These are phyloP conservation scores for Solioccasus polychromus DNA, from an alignment of 768 basidiomycete genomes.

Conservation along the genomic window DNA sequence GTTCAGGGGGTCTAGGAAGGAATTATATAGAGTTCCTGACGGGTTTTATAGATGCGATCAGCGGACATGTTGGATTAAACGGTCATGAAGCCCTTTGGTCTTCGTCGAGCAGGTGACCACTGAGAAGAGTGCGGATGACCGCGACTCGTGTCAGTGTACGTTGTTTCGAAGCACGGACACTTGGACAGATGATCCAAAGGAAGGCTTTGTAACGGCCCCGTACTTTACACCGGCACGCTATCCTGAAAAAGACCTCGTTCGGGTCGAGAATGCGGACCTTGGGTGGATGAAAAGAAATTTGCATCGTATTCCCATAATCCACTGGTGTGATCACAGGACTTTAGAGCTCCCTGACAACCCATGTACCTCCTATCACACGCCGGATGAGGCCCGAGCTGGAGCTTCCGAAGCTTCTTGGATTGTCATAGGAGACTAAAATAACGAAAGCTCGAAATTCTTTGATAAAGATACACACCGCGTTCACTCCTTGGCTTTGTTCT, in stretches of 20 bases:
- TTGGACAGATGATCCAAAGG: background rate
- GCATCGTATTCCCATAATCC: too few species aligned
- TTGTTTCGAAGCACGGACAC: slow-evolving; percentile 3
- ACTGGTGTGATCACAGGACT: background rate
- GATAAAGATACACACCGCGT: background rate
- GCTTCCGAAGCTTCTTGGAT: too few species aligned
- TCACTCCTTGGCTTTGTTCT: background rate
- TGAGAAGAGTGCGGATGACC: background rate
- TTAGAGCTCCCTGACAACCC: background rate
- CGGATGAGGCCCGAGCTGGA: too few species aligned
- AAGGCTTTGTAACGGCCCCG: background rate
- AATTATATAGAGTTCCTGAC: background rate
- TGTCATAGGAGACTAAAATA: too few species aligned
- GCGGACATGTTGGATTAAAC: background rate
- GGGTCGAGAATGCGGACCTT: too few species aligned
- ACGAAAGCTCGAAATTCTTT: too few species aligned
- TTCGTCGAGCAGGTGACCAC: slow-evolving; percentile 1
- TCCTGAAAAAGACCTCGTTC: too few species aligned
- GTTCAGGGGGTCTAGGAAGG: background rate
- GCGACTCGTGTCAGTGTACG: background rate
- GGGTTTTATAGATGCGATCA: background rate
- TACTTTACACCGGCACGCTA: too few species aligned
- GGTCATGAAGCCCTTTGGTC: slow-evolving; percentile 3
- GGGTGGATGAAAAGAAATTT: too few species aligned
- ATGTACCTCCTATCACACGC: background rate